phyloP scores from a whole-genome alignment of 2,329 filamentous ascomycete genomes.

The Exophiala viscosa region DNA sequence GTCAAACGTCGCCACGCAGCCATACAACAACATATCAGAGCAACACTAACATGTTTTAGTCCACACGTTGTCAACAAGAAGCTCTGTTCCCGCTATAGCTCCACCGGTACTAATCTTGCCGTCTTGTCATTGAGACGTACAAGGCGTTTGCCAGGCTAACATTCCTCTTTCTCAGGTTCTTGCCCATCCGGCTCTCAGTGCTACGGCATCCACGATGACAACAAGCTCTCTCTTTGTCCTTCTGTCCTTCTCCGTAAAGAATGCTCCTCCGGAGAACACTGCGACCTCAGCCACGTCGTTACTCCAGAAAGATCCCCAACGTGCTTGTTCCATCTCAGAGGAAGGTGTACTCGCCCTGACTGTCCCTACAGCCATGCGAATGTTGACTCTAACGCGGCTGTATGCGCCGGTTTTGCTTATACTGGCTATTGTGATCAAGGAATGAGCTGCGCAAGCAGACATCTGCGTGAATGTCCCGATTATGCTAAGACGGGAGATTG shows the following conservation, averaged over 20 bases:
- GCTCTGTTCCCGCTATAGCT: constrained; percentile 8
- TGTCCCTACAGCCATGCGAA: constrained; percentile 85
- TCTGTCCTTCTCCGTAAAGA: constrained; percentile 74
- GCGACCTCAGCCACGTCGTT: constrained; percentile 86
- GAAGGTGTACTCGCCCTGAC: constrained; percentile 79
- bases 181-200: constrained; percentile 80
- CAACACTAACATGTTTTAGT: too few species aligned
- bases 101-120: constrained; percentile 6
- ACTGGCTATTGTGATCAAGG: constrained; percentile 88
- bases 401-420: constrained; percentile 79
- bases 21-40: too few species aligned
- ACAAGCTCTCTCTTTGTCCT: constrained; percentile 87
- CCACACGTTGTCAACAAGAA: background rate
- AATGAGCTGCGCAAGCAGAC: constrained; percentile 70
- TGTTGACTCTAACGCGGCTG: constrained; percentile 69
- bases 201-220: constrained; percentile 75
- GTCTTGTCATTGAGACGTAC: too few species aligned
- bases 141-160: background rate
- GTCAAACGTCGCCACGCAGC: background rate
- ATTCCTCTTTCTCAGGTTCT: constrained; percentile 58
- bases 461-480: constrained; percentile 90
- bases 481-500: constrained; percentile 89
- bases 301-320: constrained; percentile 78
- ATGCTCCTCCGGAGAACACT: constrained; percentile 72
- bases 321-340: constrained; percentile 85